These are phyloP conservation scores for Cucumis hystrix DNA, from an alignment of 306 rosid genomes.

Conservation along the genomic window DNA sequence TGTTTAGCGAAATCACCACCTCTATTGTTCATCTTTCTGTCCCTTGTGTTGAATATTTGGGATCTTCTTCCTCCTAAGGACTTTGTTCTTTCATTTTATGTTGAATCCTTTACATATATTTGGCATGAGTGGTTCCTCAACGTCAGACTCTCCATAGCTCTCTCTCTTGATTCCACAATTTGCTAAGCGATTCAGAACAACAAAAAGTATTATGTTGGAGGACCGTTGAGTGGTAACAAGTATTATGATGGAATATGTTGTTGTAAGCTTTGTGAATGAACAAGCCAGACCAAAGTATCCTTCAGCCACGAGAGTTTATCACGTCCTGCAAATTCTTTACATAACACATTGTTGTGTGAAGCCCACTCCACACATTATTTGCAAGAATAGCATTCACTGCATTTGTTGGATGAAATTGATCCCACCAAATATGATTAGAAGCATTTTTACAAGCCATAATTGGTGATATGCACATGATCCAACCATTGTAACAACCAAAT, in stretches of 20 bases:
- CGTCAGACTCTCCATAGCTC: no score
- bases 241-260: neutral
- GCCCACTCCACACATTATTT: constrained; percentile 67
- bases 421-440: constrained; percentile 85
- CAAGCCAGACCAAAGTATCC: constrained; percentile 9
- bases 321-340: constrained; percentile 66
- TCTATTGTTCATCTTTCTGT: no score
- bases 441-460: constrained; percentile 77
- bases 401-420: constrained; percentile 91
- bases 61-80: no score
- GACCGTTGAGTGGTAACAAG: no score
- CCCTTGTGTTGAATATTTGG: no score
- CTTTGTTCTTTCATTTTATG: no score
- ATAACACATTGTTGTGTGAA: constrained; percentile 57
- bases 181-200: no score
- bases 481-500: constrained; percentile 66
- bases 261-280: neutral
- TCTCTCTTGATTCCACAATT: no score
- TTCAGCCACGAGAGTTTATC: constrained; percentile 17
- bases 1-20: no score
- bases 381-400: constrained; percentile 72
- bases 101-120: no score
- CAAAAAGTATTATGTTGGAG: no score
- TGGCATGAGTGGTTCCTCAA: no score
- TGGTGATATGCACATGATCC: constrained; percentile 63